These are phyloP conservation scores for Paraphysoderma sedebokerense DNA, from an alignment of 371 early-diverging fungal genomes.

Conservation along the genomic window DNA sequence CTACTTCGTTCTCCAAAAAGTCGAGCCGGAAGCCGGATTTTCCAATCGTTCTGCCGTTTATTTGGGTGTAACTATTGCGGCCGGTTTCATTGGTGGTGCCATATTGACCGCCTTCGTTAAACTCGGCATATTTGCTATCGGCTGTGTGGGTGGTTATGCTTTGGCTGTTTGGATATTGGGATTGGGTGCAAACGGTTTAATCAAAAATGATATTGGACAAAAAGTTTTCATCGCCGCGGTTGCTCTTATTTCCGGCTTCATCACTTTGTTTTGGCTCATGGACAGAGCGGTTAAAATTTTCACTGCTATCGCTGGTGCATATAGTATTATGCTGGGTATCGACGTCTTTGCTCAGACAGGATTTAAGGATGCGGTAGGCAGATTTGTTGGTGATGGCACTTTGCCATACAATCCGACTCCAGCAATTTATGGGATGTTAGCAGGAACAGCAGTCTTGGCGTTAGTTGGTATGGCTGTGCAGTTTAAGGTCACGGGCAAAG, in stretches of 20 bases:
- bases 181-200: conserved; percentile 30
- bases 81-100: conserved; percentile 39
- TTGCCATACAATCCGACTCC: too few species aligned
- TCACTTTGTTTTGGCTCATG: conserved; percentile 30
- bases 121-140: conserved; percentile 7
- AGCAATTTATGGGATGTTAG: too few species aligned
- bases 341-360: conserved; percentile 59
- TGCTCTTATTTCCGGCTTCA: conserved; percentile 25
- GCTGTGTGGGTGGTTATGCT: conserved; percentile 13
- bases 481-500: too few species aligned
- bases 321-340: conserved; percentile 45
- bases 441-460: too few species aligned
- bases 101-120: conserved; percentile 20
- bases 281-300: conserved; percentile 34
- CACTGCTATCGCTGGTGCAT: conserved; percentile 47
- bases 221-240: conserved; percentile 41
- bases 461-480: too few species aligned
- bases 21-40: conserved; percentile 19
- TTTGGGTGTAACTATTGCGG: conserved; percentile 29
- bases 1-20: conserved; percentile 11
- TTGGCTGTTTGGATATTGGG: conserved; percentile 40
- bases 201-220: conserved; percentile 33
- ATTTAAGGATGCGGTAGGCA: conserved; percentile 17
- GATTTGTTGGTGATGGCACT: too few species aligned
- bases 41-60: conserved; percentile 18